Evolutionary conservation across 768 basidiomycete species (phyloP), one percentile per base, ranked within the genome.

Genomic region (Paxillus involutus): DNA sequence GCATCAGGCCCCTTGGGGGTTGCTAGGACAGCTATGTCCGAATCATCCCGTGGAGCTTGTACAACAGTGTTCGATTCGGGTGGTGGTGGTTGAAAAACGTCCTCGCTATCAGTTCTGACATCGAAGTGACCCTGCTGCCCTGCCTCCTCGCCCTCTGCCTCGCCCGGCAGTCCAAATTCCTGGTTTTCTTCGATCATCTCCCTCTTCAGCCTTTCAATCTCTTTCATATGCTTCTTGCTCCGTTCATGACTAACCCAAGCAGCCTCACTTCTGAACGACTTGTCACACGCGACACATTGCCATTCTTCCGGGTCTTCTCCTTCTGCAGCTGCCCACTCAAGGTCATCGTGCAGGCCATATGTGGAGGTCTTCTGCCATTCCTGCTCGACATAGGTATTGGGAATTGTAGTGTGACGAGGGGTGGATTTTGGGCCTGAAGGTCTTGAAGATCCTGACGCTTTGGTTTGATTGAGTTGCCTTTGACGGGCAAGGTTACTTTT

Each of bases 171-270:
- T 0, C 77, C 85, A 4, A 97, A 67, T 56, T 80, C 82, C 47
- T 82, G 80, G 54, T 91, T 80, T 61, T 98, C 92, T 51, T 75
- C 72, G 59, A 76, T 66, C 90, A 99, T 97, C 62, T 90, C 82
- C 61, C 77, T 76, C 68, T 82, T 84, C 54, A 99, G 65, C 59
- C 75, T 77, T 63, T 91, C 91, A 12, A 98, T 84, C 57, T 94
- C 91, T 70, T 88, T 91, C 66, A 90, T 66, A 63, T 99, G 97
- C 70, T 94, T 97, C 72, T 89, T 89, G 69, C 94, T 97, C 59
- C 94, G 78, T 69, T 98, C 97, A 59, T 98, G 97, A 68, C 94
- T 98, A 61, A 86, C 79, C 95, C 95, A 99, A 5, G 94, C 91
- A 0, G 92, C 91, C 62, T 98, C 94, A 59, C 88, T 94, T 63